Base-by-base conservation (phyloP, 2,329 filamentous ascomycete species). In the Alternaria conjuncta region DNA sequence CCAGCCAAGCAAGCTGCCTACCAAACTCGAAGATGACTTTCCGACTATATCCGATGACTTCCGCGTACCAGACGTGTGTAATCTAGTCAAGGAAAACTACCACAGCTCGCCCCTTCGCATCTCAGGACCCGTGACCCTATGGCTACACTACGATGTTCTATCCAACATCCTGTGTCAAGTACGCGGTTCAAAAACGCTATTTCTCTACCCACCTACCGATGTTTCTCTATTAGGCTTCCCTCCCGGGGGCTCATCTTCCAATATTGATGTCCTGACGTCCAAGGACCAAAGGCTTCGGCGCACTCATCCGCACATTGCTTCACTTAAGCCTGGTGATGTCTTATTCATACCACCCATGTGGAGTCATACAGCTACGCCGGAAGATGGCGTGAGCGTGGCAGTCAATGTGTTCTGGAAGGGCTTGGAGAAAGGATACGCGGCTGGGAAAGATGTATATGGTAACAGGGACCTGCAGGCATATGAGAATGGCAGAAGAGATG, bases 141-240 rank as follows among this genome's bases (percentile, higher is more conserved):
- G 94, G 94, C 84, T 97, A 30, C 93, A 96, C 79, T 96, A 96
- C 82, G 92, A 96, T 80, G 92, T 96, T 15, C 94, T 96, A 86
- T 92, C 93, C 54, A 97, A 97, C 72, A 84, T 97, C 4, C 90
- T 96, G 64, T 93, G 90, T 72, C 94, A 97, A 75, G 86, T 97
- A 55, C 81, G 83, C 41, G 93, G 94, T 5, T 85, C 86, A 1
- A 96, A 96, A 75, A 86, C 87, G 26, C 84, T 96, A 61, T 80
- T 93, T 5, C 84, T 97, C 2, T 97, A 93, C 76, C 93, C 92
- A 1, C 94, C 94, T 0, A 83, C 85, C 3, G 93, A 97, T 72
- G 88, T 96, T 18, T 84, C 84, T 20, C 82, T 88, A 36, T 84
- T 97, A 1, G 85, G 86, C 3, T 91, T 97, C 75, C 87, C 89